phyloP scores from a whole-genome alignment of 345 rosid species.

The Bruguiera gymnorhiza region DNA sequence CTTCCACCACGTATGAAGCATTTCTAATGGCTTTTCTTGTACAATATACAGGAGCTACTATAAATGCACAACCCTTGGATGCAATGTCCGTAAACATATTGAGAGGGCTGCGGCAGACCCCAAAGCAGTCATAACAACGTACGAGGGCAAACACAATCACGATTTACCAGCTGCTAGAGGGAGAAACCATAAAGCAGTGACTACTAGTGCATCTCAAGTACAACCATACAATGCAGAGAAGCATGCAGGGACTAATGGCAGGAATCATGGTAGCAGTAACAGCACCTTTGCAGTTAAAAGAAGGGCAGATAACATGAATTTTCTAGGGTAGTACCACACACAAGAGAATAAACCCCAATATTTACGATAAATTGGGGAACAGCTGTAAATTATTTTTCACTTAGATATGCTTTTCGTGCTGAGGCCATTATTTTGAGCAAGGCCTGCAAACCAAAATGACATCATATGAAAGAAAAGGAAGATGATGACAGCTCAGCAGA shows the following conservation, averaged over 20 bases:
- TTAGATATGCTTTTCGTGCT: slow-evolving; percentile 1
- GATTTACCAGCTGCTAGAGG: slow-evolving; percentile 66
- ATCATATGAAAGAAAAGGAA: neutral
- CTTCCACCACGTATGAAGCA: too few species aligned
- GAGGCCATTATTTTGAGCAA: slow-evolving; percentile 14
- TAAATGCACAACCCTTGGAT: slow-evolving; percentile 76
- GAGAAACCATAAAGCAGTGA: slow-evolving; percentile 36
- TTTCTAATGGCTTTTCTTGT: neutral
- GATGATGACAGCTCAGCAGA: neutral
- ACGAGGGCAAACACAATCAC: slow-evolving; percentile 91
- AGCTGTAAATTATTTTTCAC: neutral
- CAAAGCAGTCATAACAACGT: slow-evolving; percentile 82
- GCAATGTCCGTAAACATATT: slow-evolving; percentile 90
- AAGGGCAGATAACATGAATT: slow-evolving; percentile 50
- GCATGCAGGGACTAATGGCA: slow-evolving; percentile 21
- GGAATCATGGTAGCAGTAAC: slow-evolving; percentile 27
- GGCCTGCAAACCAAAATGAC: slow-evolving; percentile 1
- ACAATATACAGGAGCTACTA: slow-evolving; percentile 70
- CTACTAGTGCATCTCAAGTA: slow-evolving; percentile 15
- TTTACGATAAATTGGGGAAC: neutral
- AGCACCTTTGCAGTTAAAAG: slow-evolving; percentile 57
- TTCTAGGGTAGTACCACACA: neutral
- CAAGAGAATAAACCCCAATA: slow-evolving; percentile 1
- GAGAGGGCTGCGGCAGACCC: slow-evolving; percentile 86
- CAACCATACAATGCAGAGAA: slow-evolving; percentile 24